phyloP scores from a whole-genome alignment of 345 rosid genomes.

The Citrus inodora region DNA sequence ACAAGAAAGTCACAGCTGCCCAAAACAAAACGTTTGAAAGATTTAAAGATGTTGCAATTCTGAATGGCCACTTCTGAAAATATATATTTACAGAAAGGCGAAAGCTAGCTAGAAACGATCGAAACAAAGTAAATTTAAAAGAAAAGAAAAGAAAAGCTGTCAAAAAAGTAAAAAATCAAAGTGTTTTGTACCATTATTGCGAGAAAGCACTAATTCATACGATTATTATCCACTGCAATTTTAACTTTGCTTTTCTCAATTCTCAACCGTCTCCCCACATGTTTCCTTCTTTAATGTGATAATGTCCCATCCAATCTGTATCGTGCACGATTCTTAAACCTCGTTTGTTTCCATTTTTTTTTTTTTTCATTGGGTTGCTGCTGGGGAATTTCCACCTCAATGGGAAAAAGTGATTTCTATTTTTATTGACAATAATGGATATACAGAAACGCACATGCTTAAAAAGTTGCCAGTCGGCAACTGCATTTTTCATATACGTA shows the following conservation, averaged over 20 bases:
- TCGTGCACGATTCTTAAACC: conserved; percentile 11
- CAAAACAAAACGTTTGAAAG: not conserved
- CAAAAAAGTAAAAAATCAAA: not conserved
- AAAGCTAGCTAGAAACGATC: not conserved
- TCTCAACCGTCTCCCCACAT: not conserved
- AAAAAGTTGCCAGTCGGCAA: not conserved
- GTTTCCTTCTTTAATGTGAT: not conserved
- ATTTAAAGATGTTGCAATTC: not conserved
- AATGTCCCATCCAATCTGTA: not conserved
- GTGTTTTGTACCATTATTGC: not conserved
- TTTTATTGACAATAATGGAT: not conserved
- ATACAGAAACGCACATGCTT: no score
- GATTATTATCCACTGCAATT: not conserved
- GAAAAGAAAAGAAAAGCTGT: not conserved
- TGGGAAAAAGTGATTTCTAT: not conserved
- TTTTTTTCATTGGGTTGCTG: not conserved
- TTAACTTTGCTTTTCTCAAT: not conserved
- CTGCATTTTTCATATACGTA: no score
- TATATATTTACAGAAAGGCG: not conserved
- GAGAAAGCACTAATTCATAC: not conserved
- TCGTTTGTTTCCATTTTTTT: not conserved
- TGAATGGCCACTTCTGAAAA: conserved; percentile 7
- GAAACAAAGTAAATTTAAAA: not conserved
- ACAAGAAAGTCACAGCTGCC: not conserved
- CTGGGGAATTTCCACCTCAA: not conserved